phyloP scores from a whole-genome alignment of 805 yeast genomes.

The Nadsonia fulvescens region DNA sequence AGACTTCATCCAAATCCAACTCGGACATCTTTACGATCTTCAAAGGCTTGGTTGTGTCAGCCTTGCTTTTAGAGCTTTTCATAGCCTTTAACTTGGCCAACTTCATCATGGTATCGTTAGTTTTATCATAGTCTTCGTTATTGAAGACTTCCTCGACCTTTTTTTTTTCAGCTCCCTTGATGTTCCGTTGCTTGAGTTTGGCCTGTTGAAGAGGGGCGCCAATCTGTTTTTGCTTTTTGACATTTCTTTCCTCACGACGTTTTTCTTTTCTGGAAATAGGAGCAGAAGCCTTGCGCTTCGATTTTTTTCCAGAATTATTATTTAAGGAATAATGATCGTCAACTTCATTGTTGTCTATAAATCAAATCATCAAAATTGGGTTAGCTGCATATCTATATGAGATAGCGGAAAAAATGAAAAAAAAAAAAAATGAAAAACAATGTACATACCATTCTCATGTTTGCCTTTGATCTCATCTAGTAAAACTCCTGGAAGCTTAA shows the following conservation, averaged over 20 bases:
- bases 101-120: slow-evolving; percentile 7
- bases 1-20: slow-evolving; percentile 19
- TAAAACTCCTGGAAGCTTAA: slow-evolving; percentile 5
- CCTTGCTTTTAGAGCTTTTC: slow-evolving; percentile 1
- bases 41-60: slow-evolving; percentile 4
- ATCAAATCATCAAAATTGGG: too few species aligned
- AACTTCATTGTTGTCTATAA: too few species aligned
- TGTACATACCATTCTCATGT: slow-evolving; percentile 3
- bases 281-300: slow-evolving; percentile 52
- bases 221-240: slow-evolving; percentile 4
- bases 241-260: slow-evolving; percentile 2
- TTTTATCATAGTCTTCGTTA: slow-evolving; percentile 1
- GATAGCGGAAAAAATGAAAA: too few species aligned
- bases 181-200: neutral
- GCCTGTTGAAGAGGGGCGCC: too few species aligned
- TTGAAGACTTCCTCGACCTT: slow-evolving; percentile 5
- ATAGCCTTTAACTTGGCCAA: slow-evolving; percentile 7
- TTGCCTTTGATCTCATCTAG: slow-evolving; percentile 5
- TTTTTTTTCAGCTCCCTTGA: neutral
- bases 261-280: slow-evolving; percentile 5
- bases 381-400: too few species aligned
- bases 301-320: slow-evolving; percentile 51
- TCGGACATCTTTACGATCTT: slow-evolving; percentile 20
- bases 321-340: too few species aligned
- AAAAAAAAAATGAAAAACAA: slow-evolving; percentile 2